Conservation (phyloP, 192 early-diverging fungal species). For the Coemansia sp. region DNA sequence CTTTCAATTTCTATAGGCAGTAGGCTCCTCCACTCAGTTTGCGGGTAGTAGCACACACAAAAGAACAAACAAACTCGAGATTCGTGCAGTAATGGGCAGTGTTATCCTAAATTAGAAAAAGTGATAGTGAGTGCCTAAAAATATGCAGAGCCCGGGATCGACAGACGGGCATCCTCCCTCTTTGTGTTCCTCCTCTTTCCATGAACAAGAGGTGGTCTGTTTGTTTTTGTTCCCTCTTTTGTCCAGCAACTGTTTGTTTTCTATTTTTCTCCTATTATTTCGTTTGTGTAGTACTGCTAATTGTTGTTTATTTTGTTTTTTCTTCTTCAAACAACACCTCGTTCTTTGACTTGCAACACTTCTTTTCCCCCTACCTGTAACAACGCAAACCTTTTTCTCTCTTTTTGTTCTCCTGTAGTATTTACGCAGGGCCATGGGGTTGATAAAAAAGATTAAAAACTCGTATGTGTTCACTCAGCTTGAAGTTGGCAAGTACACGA, state of each 20-base stretch:
- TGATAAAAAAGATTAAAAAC: slow-evolving; percentile 48
- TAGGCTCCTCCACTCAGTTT: neutral
- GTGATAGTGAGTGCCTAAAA: neutral
- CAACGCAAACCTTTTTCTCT: neutral
- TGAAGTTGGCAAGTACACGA: slow-evolving; percentile 57
- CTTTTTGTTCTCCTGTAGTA: neutral
- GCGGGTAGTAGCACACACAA: neutral
- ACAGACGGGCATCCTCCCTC: neutral
- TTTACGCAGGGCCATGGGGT: slow-evolving; percentile 28
- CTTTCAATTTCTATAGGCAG: neutral
- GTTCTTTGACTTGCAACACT: neutral
- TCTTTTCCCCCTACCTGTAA: neutral
- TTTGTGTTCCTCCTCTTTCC: neutral
- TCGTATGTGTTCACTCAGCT: slow-evolving; percentile 54
- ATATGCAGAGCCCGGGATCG: neutral
- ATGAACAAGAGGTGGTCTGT: slow-evolving; percentile 4
- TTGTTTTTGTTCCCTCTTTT: neutral
- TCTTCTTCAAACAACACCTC: neutral
- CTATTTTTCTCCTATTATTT: too few species aligned
- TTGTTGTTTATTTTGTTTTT: too few species aligned
- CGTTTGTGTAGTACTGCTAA: too few species aligned
- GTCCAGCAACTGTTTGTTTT: too few species aligned
- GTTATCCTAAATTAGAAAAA: neutral
- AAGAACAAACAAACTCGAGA: neutral
- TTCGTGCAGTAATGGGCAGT: neutral